Percentiles rank a stretch among this genome's conserved stretches.
Conservation (phyloP, 306 rosid species). For the Dicorynia guianensis region DNA sequence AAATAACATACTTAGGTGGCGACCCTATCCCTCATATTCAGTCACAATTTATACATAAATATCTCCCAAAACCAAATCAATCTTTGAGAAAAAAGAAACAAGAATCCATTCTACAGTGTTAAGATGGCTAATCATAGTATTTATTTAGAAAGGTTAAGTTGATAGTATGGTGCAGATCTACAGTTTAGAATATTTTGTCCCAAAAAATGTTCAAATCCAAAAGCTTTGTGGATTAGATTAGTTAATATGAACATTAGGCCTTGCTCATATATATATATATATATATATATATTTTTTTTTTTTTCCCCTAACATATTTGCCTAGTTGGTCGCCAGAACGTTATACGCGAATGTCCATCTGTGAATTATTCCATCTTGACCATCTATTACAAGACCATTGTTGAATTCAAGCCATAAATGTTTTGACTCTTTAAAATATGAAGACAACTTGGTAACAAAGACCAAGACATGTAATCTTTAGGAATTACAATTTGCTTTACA, state of each 20-base stretch:
- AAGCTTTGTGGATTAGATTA: conserved; percentile 24
- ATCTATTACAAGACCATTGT: neutral
- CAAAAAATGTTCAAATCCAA: conserved; percentile 23
- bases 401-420: neutral
- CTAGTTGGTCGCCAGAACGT: conserved; percentile 34
- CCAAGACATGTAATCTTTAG: neutral
- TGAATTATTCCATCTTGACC: conserved; percentile 21
- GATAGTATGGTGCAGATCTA: conserved; percentile 1
- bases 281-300: conserved; percentile 12
- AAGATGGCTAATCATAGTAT: neutral
- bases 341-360: conserved; percentile 26
- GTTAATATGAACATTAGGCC: conserved; percentile 9
- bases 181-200: neutral
- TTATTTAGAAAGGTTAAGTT: conserved; percentile 13
- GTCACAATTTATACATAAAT: too few species aligned
- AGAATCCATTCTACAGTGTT: neutral
- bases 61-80: conserved; percentile 20
- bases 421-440: neutral
- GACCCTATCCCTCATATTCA: neutral
- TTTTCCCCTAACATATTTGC: neutral
- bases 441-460: conserved; percentile 1
- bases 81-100: neutral
- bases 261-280: conserved; percentile 26
- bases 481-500: too few species aligned
- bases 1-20: conserved; percentile 15